phyloP scores from a whole-genome alignment of 768 basidiomycete species.

The Boletales sp. region DNA sequence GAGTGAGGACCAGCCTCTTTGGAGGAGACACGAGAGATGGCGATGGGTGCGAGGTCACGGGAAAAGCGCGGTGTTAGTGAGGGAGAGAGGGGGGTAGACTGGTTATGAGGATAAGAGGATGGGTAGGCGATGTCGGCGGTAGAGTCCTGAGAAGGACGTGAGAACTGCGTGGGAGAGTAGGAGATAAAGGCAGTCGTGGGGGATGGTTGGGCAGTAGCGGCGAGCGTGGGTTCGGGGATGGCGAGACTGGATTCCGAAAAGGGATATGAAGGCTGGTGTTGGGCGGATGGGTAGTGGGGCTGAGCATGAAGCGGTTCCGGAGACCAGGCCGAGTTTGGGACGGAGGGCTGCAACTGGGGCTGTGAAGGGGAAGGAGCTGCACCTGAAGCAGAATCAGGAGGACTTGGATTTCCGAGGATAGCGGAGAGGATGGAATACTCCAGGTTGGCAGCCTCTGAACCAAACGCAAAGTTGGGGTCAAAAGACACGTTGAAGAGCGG shows the following conservation, averaged over 20 bases:
- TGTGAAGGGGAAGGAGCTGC: constrained; percentile 29
- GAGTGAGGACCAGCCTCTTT: constrained; percentile 27
- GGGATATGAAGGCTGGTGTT: constrained; percentile 14
- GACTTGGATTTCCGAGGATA: constrained; percentile 80
- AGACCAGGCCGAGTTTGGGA: constrained; percentile 36
- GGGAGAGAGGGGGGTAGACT: constrained; percentile 22
- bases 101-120: constrained; percentile 20
- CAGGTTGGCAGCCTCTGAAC: constrained; percentile 86
- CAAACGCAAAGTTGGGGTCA: constrained; percentile 64
- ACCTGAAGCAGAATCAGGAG: constrained; percentile 29
- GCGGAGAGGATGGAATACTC: constrained; percentile 94
- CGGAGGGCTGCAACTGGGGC: constrained; percentile 15
- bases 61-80: constrained; percentile 44
- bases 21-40: constrained; percentile 27
- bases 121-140: constrained; percentile 41
- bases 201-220: constrained; percentile 24
- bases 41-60: constrained; percentile 40
- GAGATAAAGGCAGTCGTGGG: constrained; percentile 29
- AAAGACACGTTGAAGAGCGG: constrained; percentile 59
- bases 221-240: constrained; percentile 31
- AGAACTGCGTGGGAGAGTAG: constrained; percentile 32
- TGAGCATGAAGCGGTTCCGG: constrained; percentile 34
- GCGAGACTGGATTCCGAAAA: constrained; percentile 29
- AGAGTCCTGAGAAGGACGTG: constrained; percentile 28
- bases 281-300: constrained; percentile 23